phyloP scores from a whole-genome alignment of 805 yeast species.

The Vanderwaltozyma verrucispora region DNA sequence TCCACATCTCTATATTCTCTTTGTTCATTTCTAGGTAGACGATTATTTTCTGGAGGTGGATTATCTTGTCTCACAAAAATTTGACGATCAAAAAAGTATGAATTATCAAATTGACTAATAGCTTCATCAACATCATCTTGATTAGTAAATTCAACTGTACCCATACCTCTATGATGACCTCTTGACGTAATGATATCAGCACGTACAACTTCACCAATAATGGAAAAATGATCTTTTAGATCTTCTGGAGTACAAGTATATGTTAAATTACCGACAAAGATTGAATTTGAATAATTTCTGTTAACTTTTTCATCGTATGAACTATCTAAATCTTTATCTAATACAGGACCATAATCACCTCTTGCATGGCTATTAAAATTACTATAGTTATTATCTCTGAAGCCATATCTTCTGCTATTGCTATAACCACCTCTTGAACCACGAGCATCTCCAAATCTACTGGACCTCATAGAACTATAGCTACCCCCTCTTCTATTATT shows the following conservation, averaged over 20 bases:
- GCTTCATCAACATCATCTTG: conserved; percentile 62
- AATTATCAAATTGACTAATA: conserved; percentile 56
- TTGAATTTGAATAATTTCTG: conserved; percentile 57
- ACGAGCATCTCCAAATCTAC: conserved; percentile 27
- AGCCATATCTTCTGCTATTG: conserved; percentile 17
- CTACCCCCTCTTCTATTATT: conserved; percentile 8
- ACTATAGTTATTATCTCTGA: conserved; percentile 3
- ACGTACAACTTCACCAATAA: conserved; percentile 54
- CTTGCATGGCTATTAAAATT: conserved; percentile 4
- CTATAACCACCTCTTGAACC: conserved; percentile 13
- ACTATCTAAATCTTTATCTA: conserved; percentile 17
- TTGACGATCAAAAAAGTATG: conserved; percentile 58
- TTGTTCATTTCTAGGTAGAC: conserved; percentile 1
- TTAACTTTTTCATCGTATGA: conserved; percentile 27
- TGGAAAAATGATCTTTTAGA: conserved; percentile 48
- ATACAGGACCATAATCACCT: conserved; percentile 20
- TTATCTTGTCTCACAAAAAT: conserved; percentile 86
- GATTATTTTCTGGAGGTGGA: conserved; percentile 52
- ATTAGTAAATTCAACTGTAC: conserved; percentile 72
- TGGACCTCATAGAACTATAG: conserved; percentile 13
- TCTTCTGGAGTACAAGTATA: conserved; percentile 51
- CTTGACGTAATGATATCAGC: conserved; percentile 75
- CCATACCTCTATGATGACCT: conserved; percentile 84
- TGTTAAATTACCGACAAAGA: conserved; percentile 67
- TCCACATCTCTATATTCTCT: not conserved